Evolutionary conservation across 1,139 yeast species (phyloP).

Genomic region (Pichia sp.): DNA sequence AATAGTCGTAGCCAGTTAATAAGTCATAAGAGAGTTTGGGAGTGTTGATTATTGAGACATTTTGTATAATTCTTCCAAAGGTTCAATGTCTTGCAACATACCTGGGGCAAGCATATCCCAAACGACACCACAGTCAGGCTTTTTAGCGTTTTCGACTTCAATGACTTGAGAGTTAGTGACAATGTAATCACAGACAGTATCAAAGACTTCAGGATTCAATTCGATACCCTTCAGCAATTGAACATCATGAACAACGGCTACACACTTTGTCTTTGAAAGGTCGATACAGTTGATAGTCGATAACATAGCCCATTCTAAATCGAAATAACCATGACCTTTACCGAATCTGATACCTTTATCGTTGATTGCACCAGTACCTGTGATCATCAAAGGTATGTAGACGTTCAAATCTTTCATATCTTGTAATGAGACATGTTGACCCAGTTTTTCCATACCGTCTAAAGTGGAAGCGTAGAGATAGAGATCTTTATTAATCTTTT

Average conservation of each 20-base stretch:
- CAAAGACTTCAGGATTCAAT: constrained; percentile 29
- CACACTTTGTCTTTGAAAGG: constrained; percentile 22
- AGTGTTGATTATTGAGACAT: constrained; percentile 1
- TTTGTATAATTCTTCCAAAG: constrained; percentile 23
- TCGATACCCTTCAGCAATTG: constrained; percentile 27
- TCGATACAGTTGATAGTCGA: constrained; percentile 26
- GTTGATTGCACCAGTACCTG: constrained; percentile 33
- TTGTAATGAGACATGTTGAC: constrained; percentile 20
- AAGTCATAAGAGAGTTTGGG: too few relatives aligned
- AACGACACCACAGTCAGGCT: constrained; percentile 29
- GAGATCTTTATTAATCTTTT: constrained; percentile 19
- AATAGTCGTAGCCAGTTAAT: too few relatives aligned
- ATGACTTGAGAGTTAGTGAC: constrained; percentile 26
- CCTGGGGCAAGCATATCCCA: constrained; percentile 29
- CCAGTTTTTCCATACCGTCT: constrained; percentile 31
- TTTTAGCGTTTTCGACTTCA: constrained; percentile 20
- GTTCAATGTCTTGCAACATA: constrained; percentile 30
- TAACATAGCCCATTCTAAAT: constrained; percentile 33
- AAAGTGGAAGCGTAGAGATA: constrained; percentile 29
- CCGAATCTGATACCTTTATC: constrained; percentile 31
- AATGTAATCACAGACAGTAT: constrained; percentile 31
- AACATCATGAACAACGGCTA: constrained; percentile 32
- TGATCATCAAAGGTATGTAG: constrained; percentile 25
- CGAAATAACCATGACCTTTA: constrained; percentile 33
- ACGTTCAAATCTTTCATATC: constrained; percentile 20